Percentiles rank a stretch among this genome's conserved stretches.
Evolutionary conservation across 208 protist species (phyloP).

Genomic region (Crithidia acanthocephali): DNA sequence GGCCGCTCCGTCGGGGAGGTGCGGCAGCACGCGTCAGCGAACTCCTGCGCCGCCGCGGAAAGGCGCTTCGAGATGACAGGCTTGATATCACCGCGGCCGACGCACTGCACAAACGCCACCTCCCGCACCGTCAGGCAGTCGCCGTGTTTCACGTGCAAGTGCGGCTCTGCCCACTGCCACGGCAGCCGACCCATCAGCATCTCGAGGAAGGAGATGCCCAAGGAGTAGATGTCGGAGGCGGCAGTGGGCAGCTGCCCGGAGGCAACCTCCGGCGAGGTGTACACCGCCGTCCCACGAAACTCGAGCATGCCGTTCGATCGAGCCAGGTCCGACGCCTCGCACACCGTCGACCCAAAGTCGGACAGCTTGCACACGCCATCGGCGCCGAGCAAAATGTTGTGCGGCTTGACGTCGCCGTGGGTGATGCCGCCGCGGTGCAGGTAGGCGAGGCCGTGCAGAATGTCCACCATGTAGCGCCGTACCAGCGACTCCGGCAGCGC

Average conservation of each 20-base stretch:
- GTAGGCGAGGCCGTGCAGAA: conserved; percentile 65
- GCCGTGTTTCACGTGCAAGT: conserved; percentile 2
- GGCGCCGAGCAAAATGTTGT: conserved; percentile 74
- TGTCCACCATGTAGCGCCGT: conserved; percentile 70
- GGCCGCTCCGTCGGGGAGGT: conserved; percentile 48
- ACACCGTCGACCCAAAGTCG: conserved; percentile 77
- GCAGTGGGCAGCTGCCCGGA: conserved; percentile 44
- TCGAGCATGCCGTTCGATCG: conserved; percentile 23
- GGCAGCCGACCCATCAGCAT: conserved; percentile 68
- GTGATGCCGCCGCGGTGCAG: conserved; percentile 68
- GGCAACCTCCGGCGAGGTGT: conserved; percentile 80
- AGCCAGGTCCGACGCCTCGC: conserved; percentile 29
- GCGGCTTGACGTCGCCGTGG: conserved; percentile 84
- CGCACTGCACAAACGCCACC: conserved; percentile 46
- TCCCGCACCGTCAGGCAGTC: conserved; percentile 35
- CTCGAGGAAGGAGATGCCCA: conserved; percentile 75
- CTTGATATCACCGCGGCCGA: conserved; percentile 47
- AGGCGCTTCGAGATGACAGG: conserved; percentile 46
- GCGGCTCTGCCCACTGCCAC: conserved; percentile 41
- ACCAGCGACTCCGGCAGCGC: conserved; percentile 43
- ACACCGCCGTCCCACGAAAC: conserved; percentile 65
- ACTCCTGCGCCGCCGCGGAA: conserved; percentile 37
- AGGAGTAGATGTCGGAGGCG: conserved; percentile 77
- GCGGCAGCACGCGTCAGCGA: conserved; percentile 58
- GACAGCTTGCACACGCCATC: conserved; percentile 80